Base-by-base conservation (phyloP, 306 rosid species). In the Senna tora region DNA sequence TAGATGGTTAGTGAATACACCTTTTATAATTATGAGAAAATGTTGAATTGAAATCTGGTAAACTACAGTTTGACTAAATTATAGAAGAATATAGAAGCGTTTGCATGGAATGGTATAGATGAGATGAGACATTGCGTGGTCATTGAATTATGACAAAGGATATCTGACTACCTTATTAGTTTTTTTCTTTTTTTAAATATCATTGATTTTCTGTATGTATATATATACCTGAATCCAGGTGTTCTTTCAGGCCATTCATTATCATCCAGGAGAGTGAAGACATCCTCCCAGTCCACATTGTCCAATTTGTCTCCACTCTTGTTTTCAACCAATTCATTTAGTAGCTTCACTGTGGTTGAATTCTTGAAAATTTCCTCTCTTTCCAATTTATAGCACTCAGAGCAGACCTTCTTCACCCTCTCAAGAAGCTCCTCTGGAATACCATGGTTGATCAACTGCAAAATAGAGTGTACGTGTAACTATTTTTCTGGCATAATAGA, bases 371-470 rank as follows among this genome's bases (percentile, higher is more conserved):
- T 77, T 19, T 86, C 95, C 75, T 91, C 96, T 79, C 97, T 91
- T 83, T 94, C 99, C 69, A 73, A 69, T 79, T 79, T 84, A 75
- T 83, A 91, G 79, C 78, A 89, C 79, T 87, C 89, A 5, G 85
- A 72, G 73, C 84, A 43, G 46, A 89, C 86, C 86, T 73, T 86
- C 95, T 89, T 91, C 87, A 91, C 98, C 89, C 94, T 89, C 81
- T 83, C 95, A 72, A 94, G 86, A 20, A 94, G 91, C 79, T 91
- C 95, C 64, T 89, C 91, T 8, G 98, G 69, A 69, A 91, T 86
- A 59, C 97, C 98, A 78, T 94, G 98, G 84, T 94, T 94, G 87
- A 87, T 87, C 86, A 94, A 80, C 98, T 93, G 84, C n/a, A 74
- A 14, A 69, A 60, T 74, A 67, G 19, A 60, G 20, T 4, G 39